Base-by-base conservation (phyloP, 495 filamentous ascomycete genomes). In the Penicillium subrubescens region DNA sequence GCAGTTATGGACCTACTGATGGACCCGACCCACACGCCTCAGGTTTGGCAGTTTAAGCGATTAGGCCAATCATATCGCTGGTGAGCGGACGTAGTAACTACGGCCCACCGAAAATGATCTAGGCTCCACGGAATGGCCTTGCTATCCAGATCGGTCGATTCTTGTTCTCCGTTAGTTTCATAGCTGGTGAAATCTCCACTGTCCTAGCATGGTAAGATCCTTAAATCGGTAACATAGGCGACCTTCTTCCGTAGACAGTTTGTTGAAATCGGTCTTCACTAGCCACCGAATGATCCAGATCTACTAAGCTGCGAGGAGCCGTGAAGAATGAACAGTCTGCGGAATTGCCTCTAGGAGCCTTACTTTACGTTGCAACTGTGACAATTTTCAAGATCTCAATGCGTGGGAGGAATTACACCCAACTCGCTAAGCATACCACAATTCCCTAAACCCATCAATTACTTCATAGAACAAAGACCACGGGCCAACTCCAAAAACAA, bases 11-110 rank as follows among this genome's bases (percentile, higher is more conserved):
- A 54, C 21, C n/a, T 27, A 10, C 44, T 64, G 52, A 46, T 34
- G 33, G 60, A 53, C 44, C 53, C 61, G 60, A 53, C 44, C 53
- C 61, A 50, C 37, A n/a, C 14, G n/a, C 10, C 39, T 46, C 34
- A 23, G 35, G 43, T 52, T 57, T 37, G 52, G 61, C n/a, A 63
- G 41, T 44, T 46, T 43, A 63, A 51, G 61, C 52, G 52, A 57
- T 44, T 34, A 37, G 23, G 41, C 54, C 51, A 63, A 63, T 63
- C 54, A 57, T 17, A 57, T 27, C 14, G 4, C 6, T 29, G 21
- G 33, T 46, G 11, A 39, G 15, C 21, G 23, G 3, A 19, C 10
- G 29, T 19, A n/a, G 10, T 11, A 55, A 15, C 21, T 27, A 27
- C n/a, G 46, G 11, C 46, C 46, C 46, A 50, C 46, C 3, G 21